These are phyloP conservation scores for Aspergillus funiculosus DNA, from an alignment of 495 filamentous ascomycete species.

Conservation along the genomic window DNA sequence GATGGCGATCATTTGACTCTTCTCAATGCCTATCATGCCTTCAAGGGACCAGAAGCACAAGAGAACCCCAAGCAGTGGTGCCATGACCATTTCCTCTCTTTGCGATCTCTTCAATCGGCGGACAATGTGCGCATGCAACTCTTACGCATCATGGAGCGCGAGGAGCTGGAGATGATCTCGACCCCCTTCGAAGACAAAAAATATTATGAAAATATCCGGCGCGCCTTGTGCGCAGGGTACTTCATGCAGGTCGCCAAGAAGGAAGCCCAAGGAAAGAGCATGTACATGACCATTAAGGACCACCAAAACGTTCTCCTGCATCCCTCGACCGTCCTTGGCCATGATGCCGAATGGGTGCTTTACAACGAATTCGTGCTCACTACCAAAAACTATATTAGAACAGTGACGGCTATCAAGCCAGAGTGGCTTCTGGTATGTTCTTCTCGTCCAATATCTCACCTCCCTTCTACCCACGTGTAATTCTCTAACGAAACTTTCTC, in stretches of 20 bases:
- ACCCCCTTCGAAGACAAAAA: conserved; percentile 92
- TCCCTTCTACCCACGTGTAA: conserved; percentile 17
- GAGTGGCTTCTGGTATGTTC: conserved; percentile 80
- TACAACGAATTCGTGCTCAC: conserved; percentile 99
- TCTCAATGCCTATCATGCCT: conserved; percentile 97
- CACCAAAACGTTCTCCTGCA: conserved; percentile 87
- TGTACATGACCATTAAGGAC: conserved; percentile 91
- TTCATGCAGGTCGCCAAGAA: conserved; percentile 99
- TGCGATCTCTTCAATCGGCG: conserved; percentile 80
- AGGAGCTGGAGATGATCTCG: conserved; percentile 75
- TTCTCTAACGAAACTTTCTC: background rate
- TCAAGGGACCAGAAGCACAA: conserved; percentile 70
- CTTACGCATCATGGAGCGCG: conserved; percentile 90
- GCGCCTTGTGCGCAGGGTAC: conserved; percentile 90
- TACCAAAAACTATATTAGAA: conserved; percentile 82
- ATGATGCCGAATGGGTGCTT: conserved; percentile 91
- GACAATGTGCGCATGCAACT: conserved; percentile 91
- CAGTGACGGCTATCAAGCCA: conserved; percentile 54
- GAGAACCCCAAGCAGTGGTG: conserved; percentile 83
- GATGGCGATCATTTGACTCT: conserved; percentile 95
- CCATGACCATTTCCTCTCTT: conserved; percentile 93
- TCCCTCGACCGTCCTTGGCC: conserved; percentile 77
- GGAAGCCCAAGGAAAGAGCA: conserved; percentile 64
- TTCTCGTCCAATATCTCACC: background rate
- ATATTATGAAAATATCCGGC: conserved; percentile 95